Percentiles rank a stretch among this genome's conserved stretches.
Conservation (phyloP, 2,329 filamentous ascomycete species). For the Calonectria montana region DNA sequence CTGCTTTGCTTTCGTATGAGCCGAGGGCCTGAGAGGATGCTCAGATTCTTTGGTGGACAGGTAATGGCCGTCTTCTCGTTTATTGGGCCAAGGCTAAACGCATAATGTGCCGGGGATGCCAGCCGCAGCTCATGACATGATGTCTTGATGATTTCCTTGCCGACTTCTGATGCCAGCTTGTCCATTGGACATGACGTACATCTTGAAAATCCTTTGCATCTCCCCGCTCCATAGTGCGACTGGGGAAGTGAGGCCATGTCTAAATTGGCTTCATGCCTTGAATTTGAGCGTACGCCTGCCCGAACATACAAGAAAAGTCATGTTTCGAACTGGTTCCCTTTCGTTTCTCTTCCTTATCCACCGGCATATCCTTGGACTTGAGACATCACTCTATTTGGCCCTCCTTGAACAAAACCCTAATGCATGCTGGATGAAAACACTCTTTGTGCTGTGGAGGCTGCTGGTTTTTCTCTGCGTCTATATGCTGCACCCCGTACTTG, state of each 20-base stretch:
- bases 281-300: conserved; percentile 22
- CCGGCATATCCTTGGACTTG: conserved; percentile 1
- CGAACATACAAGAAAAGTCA: conserved; percentile 10
- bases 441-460: neutral
- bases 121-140: conserved; percentile 39
- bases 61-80: conserved; percentile 16
- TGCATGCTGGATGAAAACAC: conserved; percentile 14
- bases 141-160: conserved; percentile 41
- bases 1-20: conserved; percentile 31
- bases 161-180: conserved; percentile 40
- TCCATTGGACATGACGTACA: conserved; percentile 40
- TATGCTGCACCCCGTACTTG: conserved; percentile 1
- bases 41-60: conserved; percentile 27
- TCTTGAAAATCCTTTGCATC: conserved; percentile 36
- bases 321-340: conserved; percentile 4
- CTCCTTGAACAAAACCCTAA: conserved; percentile 13
- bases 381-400: conserved; percentile 12
- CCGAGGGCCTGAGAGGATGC: conserved; percentile 33
- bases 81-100: conserved; percentile 22
- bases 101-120: conserved; percentile 32
- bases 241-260: conserved; percentile 32
- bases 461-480: conserved; percentile 18
- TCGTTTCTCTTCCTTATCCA: neutral
- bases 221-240: conserved; percentile 18
- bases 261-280: conserved; percentile 33